Percentiles rank a stretch among this genome's conserved stretches.
phyloP scores from a whole-genome alignment of 495 filamentous ascomycete species.

The Penicillium cinerascens region DNA sequence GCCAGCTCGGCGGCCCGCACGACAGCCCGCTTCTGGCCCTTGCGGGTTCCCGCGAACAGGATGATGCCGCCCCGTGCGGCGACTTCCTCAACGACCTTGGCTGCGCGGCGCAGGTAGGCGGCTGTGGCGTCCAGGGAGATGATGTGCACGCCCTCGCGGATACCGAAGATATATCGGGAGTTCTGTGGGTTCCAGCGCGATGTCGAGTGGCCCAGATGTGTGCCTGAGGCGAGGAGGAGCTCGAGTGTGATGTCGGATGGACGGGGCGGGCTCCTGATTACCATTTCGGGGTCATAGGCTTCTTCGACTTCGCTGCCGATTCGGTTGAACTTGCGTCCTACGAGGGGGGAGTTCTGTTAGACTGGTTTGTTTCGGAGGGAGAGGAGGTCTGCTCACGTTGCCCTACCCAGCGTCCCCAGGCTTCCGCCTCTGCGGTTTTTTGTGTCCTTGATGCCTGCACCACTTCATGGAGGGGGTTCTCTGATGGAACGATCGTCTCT shows the following conservation, averaged over 20 bases:
- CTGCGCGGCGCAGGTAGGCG: slow-evolving; percentile 82
- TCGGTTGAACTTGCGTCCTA: slow-evolving; percentile 32
- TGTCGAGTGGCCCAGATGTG: slow-evolving; percentile 87
- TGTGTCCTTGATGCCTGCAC: slow-evolving; percentile 7
- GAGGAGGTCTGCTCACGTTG: slow-evolving; percentile 21
- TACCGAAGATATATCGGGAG: slow-evolving; percentile 90
- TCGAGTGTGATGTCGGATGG: slow-evolving; percentile 83
- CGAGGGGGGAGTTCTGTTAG: not conserved
- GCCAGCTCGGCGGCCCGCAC: slow-evolving; percentile 77
- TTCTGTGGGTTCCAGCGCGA: slow-evolving; percentile 95
- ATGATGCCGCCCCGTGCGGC: slow-evolving; percentile 78
- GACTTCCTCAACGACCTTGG: slow-evolving; percentile 83
- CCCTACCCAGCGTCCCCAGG: slow-evolving; percentile 6
- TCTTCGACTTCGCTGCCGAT: slow-evolving; percentile 28
- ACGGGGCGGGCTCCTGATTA: slow-evolving; percentile 67
- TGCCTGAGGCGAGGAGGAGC: slow-evolving; percentile 84
- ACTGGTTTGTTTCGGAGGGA: not conserved
- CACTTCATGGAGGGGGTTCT: slow-evolving; percentile 17
- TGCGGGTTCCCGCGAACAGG: slow-evolving; percentile 84
- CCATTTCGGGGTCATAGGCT: slow-evolving; percentile 61
- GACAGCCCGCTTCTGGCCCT: slow-evolving; percentile 71
- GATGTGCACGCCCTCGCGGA: slow-evolving; percentile 87
- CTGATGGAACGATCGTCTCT: slow-evolving; percentile 10
- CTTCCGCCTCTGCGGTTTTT: slow-evolving; percentile 3
- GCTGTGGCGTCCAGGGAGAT: slow-evolving; percentile 86